Evolutionary conservation across 2,329 filamentous ascomycete genomes (phyloP).

Genomic region (Teratosphaeriaceae sp.): DNA sequence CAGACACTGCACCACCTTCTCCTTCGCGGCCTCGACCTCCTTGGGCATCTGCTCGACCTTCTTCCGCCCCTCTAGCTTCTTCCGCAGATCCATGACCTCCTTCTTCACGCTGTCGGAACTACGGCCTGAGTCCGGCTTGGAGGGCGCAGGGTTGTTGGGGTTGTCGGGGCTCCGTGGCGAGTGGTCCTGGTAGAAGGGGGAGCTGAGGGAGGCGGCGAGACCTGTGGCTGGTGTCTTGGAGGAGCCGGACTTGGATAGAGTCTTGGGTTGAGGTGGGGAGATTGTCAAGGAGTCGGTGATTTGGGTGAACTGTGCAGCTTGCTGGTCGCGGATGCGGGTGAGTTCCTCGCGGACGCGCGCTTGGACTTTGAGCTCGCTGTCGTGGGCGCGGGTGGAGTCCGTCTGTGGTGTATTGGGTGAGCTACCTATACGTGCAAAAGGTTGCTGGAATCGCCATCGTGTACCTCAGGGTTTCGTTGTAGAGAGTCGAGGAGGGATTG

Average conservation of each 20-base stretch:
- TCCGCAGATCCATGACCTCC: slow-evolving; percentile 51
- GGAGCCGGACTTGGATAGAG: slow-evolving; percentile 22
- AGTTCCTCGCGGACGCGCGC: slow-evolving; percentile 80
- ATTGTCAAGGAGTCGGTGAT: slow-evolving; percentile 52
- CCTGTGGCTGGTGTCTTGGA: slow-evolving; percentile 17
- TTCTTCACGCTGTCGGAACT: slow-evolving; percentile 48
- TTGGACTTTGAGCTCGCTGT: slow-evolving; percentile 82
- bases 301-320: slow-evolving; percentile 61
- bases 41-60: slow-evolving; percentile 60
- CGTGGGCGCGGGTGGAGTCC: slow-evolving; percentile 77
- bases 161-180: slow-evolving; percentile 26
- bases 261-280: slow-evolving; percentile 29
- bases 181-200: slow-evolving; percentile 31
- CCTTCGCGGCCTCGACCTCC: slow-evolving; percentile 65
- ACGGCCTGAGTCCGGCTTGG: slow-evolving; percentile 36
- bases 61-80: slow-evolving; percentile 47
- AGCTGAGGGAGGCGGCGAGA: slow-evolving; percentile 26
- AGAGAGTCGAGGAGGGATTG: slow-evolving; percentile 75
- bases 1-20: slow-evolving; percentile 72
- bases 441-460: too few relatives aligned
- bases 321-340: slow-evolving; percentile 65
- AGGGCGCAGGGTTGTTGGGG: slow-evolving; percentile 21
- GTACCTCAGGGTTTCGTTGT: slow-evolving; percentile 79
- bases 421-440: background rate
- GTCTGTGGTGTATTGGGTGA: slow-evolving; percentile 51